Base-by-base conservation (phyloP, 2,329 filamentous ascomycete genomes). In the Fusarium gaditjirri region DNA sequence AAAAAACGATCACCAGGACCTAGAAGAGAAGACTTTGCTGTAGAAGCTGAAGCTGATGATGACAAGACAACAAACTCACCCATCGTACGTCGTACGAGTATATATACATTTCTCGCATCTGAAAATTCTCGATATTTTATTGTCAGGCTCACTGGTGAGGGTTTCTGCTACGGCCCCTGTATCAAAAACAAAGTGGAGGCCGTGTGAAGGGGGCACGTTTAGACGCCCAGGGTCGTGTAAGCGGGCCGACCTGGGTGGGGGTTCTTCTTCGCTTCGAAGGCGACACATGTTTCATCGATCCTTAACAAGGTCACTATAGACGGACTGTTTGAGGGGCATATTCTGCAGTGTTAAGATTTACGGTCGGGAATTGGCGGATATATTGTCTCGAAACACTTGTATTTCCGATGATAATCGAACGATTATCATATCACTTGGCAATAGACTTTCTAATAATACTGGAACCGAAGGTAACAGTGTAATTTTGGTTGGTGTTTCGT, bases 1-100 rank as follows among this genome's bases (percentile, higher is more conserved):
- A 46, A 64, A 63, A 65, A 46, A 42, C 42, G 75, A 74, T 77
- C 75, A 75, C 75, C 73, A 75, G 75, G 75, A 76, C 47, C 75
- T 73, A 53, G 55, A 67, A 62, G 59, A 71, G 17, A 53, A 60
- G 47, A 62, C 19, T 64, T 52, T 62, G 42, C 65, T 59, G 53
- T 44, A 41, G 42, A 66, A 69, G 64, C 61, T 74, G 75, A 76
- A 70, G 60, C 61, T 68, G 65, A 68, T 75, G 69, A 68, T 61
- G 60, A 41, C 31, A 42, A 49, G 53, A 54, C 8, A 49, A 62
- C 42, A 27, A 60, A 61, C 27, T n/a, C 41, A 44, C 4, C 39
- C 17, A 35, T 33, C 36, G 19, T 25, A 10, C 5, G n/a, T 43
- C 25, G 21, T 16, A 23, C 35, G 43, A 55, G 53, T 73, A 74